Evolutionary conservation across 805 yeast genomes (phyloP).

Genomic region (Candida ponderosae): DNA sequence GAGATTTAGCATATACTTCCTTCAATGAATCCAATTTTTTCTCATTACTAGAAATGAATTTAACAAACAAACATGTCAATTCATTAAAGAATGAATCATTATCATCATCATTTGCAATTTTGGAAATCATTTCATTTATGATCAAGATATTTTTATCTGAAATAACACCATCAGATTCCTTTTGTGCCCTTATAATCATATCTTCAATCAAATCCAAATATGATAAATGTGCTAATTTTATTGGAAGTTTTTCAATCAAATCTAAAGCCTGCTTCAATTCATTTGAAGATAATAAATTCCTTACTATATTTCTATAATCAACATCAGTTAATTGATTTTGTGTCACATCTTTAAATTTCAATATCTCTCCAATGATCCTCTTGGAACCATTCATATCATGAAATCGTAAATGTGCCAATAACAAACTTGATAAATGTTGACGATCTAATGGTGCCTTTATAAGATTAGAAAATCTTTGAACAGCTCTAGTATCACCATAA

Average conservation of each 20-base stretch:
- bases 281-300: conserved; percentile 10
- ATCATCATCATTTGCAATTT: background rate
- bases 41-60: background rate
- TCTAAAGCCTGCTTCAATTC: conserved; percentile 3
- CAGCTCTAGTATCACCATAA: background rate
- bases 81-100: background rate
- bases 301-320: conserved; percentile 14
- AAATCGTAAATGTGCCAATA: conserved; percentile 10
- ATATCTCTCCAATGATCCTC: conserved; percentile 11
- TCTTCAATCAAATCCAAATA: background rate
- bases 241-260: conserved; percentile 2
- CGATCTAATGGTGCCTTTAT: conserved; percentile 10
- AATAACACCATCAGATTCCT: background rate
- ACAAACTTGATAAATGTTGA: conserved; percentile 7
- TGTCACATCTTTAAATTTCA: background rate
- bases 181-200: background rate
- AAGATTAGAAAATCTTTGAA: background rate
- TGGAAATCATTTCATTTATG: background rate
- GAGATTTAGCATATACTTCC: too few species aligned
- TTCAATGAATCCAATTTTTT: too few species aligned
- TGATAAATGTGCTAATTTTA: background rate
- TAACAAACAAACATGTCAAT: background rate
- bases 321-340: conserved; percentile 1
- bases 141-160: background rate
- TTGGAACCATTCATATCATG: conserved; percentile 14